These are phyloP conservation scores for Coniferiporia sulphurascens DNA, from an alignment of 1,284 basidiomycete species.

Conservation along the genomic window DNA sequence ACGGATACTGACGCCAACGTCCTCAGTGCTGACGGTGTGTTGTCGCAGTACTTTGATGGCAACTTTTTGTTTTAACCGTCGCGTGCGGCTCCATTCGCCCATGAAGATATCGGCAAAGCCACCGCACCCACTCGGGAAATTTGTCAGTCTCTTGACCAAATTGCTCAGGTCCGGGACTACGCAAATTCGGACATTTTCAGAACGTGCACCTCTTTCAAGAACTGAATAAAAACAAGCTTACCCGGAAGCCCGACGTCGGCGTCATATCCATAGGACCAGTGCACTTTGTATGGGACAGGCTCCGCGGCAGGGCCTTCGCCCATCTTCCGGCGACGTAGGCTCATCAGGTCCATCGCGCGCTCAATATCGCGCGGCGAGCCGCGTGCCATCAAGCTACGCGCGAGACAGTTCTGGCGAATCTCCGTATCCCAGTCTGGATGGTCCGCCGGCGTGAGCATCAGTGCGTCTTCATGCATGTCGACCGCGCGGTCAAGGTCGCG, in stretches of 20 bases:
- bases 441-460: constrained; percentile 6
- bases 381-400: constrained; percentile 13
- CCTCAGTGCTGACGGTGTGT: not conserved
- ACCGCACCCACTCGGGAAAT: constrained; percentile 14
- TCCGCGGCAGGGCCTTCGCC: not conserved
- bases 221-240: not conserved
- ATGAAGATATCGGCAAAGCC: constrained; percentile 16
- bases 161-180: constrained; percentile 15
- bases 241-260: constrained; percentile 11
- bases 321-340: not conserved
- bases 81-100: constrained; percentile 13
- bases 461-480: constrained; percentile 10
- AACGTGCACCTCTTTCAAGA: no score
- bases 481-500: constrained; percentile 13
- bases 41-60: constrained; percentile 15
- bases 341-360: constrained; percentile 15
- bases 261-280: constrained; percentile 2
- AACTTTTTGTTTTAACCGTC: constrained; percentile 9
- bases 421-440: constrained; percentile 14
- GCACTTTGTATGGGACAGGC: not conserved
- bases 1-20: constrained; percentile 5
- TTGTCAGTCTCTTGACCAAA: constrained; percentile 3
- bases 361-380: constrained; percentile 6
- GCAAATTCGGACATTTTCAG: no score
- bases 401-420: constrained; percentile 12